Percentiles rank a stretch among this genome's conserved stretches.
Evolutionary conservation across 768 basidiomycete species (phyloP).

Genomic region (Boletus sp.): DNA sequence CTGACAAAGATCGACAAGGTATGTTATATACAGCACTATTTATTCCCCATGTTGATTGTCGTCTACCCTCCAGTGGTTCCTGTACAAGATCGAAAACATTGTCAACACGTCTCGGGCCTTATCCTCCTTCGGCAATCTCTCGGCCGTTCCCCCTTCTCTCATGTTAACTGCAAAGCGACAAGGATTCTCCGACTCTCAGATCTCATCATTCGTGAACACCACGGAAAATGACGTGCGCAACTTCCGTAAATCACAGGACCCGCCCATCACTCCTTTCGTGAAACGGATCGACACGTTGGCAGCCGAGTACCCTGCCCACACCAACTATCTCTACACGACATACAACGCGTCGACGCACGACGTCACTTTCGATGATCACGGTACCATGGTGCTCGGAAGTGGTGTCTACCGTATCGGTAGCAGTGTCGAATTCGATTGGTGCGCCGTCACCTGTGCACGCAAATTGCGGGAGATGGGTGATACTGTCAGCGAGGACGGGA

Average conservation of each 20-base stretch:
- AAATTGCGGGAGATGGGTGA: conserved; percentile 84
- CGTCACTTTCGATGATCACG: conserved; percentile 91
- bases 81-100: conserved; percentile 99
- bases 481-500: conserved; percentile 13
- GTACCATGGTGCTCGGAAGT: conserved; percentile 98
- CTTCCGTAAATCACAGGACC: conserved; percentile 75
- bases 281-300: conserved; percentile 99
- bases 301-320: conserved; percentile 97
- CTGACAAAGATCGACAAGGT: conserved; percentile 99
- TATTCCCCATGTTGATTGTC: background rate
- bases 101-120: conserved; percentile 81
- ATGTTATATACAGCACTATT: background rate
- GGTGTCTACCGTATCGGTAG: conserved; percentile 98
- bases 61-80: conserved; percentile 72
- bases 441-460: conserved; percentile 97
- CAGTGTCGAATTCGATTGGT: conserved; percentile 99
- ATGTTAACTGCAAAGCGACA: conserved; percentile 87
- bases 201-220: conserved; percentile 72
- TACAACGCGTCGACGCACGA: conserved; percentile 98
- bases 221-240: conserved; percentile 79
- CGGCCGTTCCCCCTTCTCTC: conserved; percentile 67
- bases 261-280: conserved; percentile 85
- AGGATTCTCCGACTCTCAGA: conserved; percentile 94
- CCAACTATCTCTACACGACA: conserved; percentile 99
- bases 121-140: conserved; percentile 65